These are phyloP conservation scores for Fusarium sp. DNA, from an alignment of 2,329 filamentous ascomycete species.

Conservation along the genomic window DNA sequence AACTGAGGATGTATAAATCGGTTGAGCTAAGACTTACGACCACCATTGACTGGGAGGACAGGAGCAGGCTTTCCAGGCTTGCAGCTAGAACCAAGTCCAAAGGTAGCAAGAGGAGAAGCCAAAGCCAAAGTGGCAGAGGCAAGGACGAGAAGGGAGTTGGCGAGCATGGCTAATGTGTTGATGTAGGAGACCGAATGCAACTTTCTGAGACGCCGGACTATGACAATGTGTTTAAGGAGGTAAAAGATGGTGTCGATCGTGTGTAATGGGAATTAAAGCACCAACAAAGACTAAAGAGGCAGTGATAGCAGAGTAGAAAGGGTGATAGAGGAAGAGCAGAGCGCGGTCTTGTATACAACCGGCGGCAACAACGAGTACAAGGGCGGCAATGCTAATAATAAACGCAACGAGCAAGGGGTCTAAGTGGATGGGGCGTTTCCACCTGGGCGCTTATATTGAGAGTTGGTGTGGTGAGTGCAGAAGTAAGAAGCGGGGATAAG, in stretches of 20 bases:
- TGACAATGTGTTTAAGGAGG: conserved; percentile 12
- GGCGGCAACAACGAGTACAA: conserved; percentile 32
- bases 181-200: conserved; percentile 12
- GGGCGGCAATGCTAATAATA: conserved; percentile 45
- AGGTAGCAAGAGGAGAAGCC: conserved; percentile 41
- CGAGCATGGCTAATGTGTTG: conserved; percentile 44
- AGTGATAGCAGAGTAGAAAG: conserved; percentile 6
- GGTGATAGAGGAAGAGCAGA: conserved; percentile 12
- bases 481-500: conserved; percentile 18
- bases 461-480: conserved; percentile 34
- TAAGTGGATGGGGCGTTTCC: conserved; percentile 37
- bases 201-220: conserved; percentile 20
- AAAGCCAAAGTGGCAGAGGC: conserved; percentile 48
- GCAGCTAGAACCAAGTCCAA: conserved; percentile 30
- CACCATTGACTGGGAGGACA: conserved; percentile 52
- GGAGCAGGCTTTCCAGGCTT: conserved; percentile 30
- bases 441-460: conserved; percentile 43
- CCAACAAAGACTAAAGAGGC: conserved; percentile 30
- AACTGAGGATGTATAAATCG: not conserved
- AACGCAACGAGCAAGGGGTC: conserved; percentile 35
- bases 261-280: not conserved
- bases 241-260: conserved; percentile 34
- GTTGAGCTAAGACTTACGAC: conserved; percentile 44
- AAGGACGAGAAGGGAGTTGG: conserved; percentile 47
- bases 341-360: conserved; percentile 24